These are phyloP conservation scores for Alternaria tenuissima DNA, from an alignment of 2,329 filamentous ascomycete species.

Conservation along the genomic window DNA sequence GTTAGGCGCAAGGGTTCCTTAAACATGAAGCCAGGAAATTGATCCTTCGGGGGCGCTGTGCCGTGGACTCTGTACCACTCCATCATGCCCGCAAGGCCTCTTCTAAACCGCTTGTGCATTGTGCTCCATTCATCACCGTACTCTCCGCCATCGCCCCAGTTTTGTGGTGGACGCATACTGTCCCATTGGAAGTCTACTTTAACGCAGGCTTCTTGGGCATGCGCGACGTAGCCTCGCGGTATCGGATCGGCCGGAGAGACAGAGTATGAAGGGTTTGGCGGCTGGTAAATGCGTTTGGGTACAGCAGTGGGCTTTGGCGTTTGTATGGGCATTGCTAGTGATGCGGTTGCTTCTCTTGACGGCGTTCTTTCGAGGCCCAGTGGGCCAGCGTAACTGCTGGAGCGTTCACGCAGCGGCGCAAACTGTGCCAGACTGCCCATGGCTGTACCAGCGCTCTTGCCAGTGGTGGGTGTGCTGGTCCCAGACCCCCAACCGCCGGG, in stretches of 20 bases:
- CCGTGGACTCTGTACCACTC: slow-evolving; percentile 77
- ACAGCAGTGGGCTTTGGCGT: slow-evolving; percentile 26
- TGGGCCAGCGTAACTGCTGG: slow-evolving; percentile 52
- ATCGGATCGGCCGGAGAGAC: slow-evolving; percentile 82
- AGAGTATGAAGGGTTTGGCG: slow-evolving; percentile 83
- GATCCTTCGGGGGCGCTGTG: slow-evolving; percentile 44
- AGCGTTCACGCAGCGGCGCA: slow-evolving; percentile 54
- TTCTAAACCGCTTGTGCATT: slow-evolving; percentile 91
- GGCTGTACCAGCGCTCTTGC: slow-evolving; percentile 32
- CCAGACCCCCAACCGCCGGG: slow-evolving; percentile 62
- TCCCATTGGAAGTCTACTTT: slow-evolving; percentile 97
- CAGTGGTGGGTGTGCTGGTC: slow-evolving; percentile 26
- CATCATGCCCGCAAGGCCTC: slow-evolving; percentile 78
- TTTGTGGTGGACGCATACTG: slow-evolving; percentile 77
- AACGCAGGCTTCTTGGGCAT: slow-evolving; percentile 86
- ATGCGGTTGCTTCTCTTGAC: slow-evolving; percentile 34
- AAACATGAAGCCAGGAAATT: slow-evolving; percentile 44
- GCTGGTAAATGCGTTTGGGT: slow-evolving; percentile 64
- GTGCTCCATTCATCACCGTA: slow-evolving; percentile 94
- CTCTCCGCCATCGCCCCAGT: slow-evolving; percentile 87
- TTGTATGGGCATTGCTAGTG: slow-evolving; percentile 18
- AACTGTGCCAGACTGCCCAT: slow-evolving; percentile 52
- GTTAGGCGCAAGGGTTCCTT: slow-evolving; percentile 27
- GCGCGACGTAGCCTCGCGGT: slow-evolving; percentile 85
- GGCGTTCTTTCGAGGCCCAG: slow-evolving; percentile 32